Evolutionary conservation across 106 monocot species (phyloP).

Genomic region (Chionographis japonica): DNA sequence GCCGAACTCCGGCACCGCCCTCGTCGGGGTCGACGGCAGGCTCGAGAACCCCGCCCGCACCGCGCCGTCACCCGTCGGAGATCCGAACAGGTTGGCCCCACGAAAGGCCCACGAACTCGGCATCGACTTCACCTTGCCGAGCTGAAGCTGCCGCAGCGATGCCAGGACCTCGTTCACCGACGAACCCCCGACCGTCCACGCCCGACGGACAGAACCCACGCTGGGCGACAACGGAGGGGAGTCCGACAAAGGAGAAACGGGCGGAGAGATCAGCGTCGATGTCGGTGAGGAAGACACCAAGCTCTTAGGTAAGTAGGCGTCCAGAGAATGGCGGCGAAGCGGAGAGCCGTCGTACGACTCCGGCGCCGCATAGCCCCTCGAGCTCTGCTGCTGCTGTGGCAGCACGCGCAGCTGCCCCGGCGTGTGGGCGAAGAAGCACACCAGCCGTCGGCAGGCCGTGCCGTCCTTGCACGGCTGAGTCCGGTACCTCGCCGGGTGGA

Average conservation of each 20-base stretch:
- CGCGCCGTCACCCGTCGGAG: constrained; percentile 2
- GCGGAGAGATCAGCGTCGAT: constrained; percentile 22
- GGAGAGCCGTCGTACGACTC: constrained; percentile 37
- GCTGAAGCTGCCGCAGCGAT: constrained; percentile 30
- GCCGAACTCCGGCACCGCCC: not conserved
- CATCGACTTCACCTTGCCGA: constrained; percentile 16
- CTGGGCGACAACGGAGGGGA: constrained; percentile 31
- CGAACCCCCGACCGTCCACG: not conserved
- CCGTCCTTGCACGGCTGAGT: constrained; percentile 93
- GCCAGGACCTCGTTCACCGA: constrained; percentile 33
- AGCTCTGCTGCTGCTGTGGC: not conserved
- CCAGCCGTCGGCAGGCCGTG: constrained; percentile 37
- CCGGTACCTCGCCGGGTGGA: constrained; percentile 79
- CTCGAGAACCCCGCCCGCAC: constrained; percentile 9
- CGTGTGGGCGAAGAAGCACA: constrained; percentile 80
- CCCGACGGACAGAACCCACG: not conserved
- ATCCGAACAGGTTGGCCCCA: not conserved
- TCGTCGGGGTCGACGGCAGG: constrained; percentile 19
- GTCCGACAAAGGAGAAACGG: constrained; percentile 23
- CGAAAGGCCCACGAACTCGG: constrained; percentile 19
- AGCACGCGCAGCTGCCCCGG: constrained; percentile 57
- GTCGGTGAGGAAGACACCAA: constrained; percentile 12
- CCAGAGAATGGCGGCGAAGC: constrained; percentile 11
- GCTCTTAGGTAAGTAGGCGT: constrained; percentile 13
- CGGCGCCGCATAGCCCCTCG: not conserved